Base-by-base conservation (phyloP, 805 yeast species). In the Candida morakotiae region DNA sequence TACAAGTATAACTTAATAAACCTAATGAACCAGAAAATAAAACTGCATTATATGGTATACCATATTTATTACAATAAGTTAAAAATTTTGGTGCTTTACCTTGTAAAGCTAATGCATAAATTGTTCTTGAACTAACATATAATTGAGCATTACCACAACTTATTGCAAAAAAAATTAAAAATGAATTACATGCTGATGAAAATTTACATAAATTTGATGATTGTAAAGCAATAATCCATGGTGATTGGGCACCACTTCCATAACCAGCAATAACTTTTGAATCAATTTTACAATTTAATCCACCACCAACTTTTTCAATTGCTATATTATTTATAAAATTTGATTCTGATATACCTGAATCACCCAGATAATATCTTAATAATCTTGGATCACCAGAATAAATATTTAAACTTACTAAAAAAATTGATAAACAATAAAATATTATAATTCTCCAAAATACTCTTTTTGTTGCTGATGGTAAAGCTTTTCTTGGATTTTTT, bases 321-420 rank as follows among this genome's bases (percentile, higher is more conserved):
- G 68, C 71, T 31, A 39, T 49, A 34, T 60, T 60, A 15, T 40
- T 23, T 8, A 42, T 31, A 38, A 56, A 51, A 2, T 60, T 48
- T 1, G 46, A 26, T 1, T 58, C 56, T 3, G 65, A 62, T 5
- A 72, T 54, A 5, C 66, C 64, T 5, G 73, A 55, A 34, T 41
- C 37, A 3, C 71, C 71, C 41, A 51, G 54, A 41, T 59, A 74
- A 50, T 76, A 83, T 37, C 87, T 60, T 35, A 82, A 57, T 15
- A 83, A 60, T 39, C 88, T 62, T 3, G 89, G 87, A 53, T 85
- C 93, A 1, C 91, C 94, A 40, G 86, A 69, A 56, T 84, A 84
- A 22, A 85, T 64, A 53, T 83, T 83, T 28, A 86, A 58, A 2
- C 91, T 82, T 22, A 84, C 81, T 10, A 81, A 64, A 51, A 86